Conservation (phyloP, 2,329 filamentous ascomycete genomes). For the Thyridium curvatum region DNA sequence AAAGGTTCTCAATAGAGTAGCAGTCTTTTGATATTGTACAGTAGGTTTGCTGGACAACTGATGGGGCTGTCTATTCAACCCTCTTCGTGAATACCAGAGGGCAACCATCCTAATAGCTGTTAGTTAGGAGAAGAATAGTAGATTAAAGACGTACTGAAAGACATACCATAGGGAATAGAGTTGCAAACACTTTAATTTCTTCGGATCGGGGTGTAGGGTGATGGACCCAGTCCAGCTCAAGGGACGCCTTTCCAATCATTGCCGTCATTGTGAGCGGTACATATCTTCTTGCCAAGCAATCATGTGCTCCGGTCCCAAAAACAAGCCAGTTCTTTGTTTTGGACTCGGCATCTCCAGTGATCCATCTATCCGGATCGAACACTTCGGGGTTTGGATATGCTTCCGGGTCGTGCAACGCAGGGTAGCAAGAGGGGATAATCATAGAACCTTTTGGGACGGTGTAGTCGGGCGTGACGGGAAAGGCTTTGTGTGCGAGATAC, state of each 20-base stretch:
- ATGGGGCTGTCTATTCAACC: too few species aligned
- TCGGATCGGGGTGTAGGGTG: conserved; percentile 40
- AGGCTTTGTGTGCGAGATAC: conserved; percentile 39
- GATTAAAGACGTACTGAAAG: too few species aligned
- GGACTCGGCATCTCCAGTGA: conserved; percentile 40
- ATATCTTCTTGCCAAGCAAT: conserved; percentile 40
- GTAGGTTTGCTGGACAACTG: too few species aligned
- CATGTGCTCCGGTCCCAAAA: conserved; percentile 41
- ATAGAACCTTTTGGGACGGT: conserved; percentile 43
- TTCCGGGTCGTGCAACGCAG: conserved; percentile 41
- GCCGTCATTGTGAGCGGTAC: conserved; percentile 42
- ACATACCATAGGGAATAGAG: conserved; percentile 40
- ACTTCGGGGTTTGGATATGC: conserved; percentile 37
- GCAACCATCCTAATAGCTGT: conserved; percentile 22
- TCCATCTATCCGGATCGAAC: conserved; percentile 47
- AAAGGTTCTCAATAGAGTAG: too few species aligned
- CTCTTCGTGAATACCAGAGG: conserved; percentile 25
- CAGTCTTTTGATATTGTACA: too few species aligned
- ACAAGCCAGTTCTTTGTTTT: conserved; percentile 49
- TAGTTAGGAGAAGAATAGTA: too few species aligned
- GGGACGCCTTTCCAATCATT: conserved; percentile 45
- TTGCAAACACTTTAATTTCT: conserved; percentile 44
- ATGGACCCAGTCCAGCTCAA: conserved; percentile 45
- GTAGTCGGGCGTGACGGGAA: conserved; percentile 39
- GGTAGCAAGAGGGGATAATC: conserved; percentile 44